Base-by-base conservation (phyloP, 768 basidiomycete genomes). In the Heimioporus sp. region DNA sequence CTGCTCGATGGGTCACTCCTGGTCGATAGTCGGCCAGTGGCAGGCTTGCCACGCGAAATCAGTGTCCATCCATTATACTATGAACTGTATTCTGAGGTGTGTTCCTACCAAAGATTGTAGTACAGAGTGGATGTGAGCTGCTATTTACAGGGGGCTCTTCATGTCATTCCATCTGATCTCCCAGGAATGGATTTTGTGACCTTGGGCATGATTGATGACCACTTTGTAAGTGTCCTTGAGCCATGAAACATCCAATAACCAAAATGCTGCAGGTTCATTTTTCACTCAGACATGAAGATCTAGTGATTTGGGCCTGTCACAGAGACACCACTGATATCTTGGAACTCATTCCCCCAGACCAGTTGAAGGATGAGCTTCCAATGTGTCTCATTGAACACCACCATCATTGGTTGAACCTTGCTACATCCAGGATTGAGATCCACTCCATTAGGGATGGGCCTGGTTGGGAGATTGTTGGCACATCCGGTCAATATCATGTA, bases 351-450 rank as follows among this genome's bases (percentile, higher is more conserved):
- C 59, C 61, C 3, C 47, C 24, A 4, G 31, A 52, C 4, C 49
- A 35, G 19, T 44, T 67, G 10, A 12, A 3, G 15, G 42, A 37
- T 0, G 64, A 67, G 41, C 44, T 68, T 13, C 65, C 66, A 2
- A 31, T 10, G 1, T 30, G 31, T 5, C 44, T 66, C 11, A 48
- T 66, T 8, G 28, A 51, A 1, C 49, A 34, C 10, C 57, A 56
- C 19, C 51, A 44, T 36, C 65, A 64, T 42, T 66, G 63, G 65
- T 52, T 63, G 20, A 53, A 64, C 30, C 37, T 63, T 1, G 10
- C 38, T 10, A 56, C 46, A 0, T 20, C 19, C 4, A 21, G 3
- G 11, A 40, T 34, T 30, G 10, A 49, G 35, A 46, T 9, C 20
- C 49, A 5, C 58, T 48, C 6, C 28, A 43, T 4, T 46, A 24